Conservation (phyloP, 1,284 basidiomycete species). For the Lentinus polychrous region DNA sequence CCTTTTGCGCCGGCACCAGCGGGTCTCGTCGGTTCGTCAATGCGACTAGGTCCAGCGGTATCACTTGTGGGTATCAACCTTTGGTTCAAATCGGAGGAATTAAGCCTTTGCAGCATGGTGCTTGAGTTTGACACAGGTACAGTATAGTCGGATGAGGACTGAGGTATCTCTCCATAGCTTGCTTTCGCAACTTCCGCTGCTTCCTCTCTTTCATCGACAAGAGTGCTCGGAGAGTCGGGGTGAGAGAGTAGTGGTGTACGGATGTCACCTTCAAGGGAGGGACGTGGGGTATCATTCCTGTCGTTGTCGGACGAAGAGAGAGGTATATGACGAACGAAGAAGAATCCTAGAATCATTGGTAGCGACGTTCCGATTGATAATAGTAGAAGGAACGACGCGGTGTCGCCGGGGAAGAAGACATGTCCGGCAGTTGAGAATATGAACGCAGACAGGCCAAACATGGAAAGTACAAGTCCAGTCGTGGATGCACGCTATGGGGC, state of each 20-base stretch:
- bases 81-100: slow-evolving; percentile 11
- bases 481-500: slow-evolving; percentile 53
- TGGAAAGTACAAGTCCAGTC: slow-evolving; percentile 70
- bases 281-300: slow-evolving; percentile 14
- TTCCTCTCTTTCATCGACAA: slow-evolving; percentile 15
- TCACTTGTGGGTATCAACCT: slow-evolving; percentile 16
- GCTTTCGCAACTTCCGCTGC: not conserved
- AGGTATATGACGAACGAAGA: slow-evolving; percentile 57
- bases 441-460: slow-evolving; percentile 82
- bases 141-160: too few species aligned
- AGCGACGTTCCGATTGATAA: slow-evolving; percentile 65
- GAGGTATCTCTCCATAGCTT: not conserved
- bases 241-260: slow-evolving; percentile 21
- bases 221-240: slow-evolving; percentile 11
- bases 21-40: slow-evolving; percentile 6
- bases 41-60: slow-evolving; percentile 11
- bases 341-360: slow-evolving; percentile 62
- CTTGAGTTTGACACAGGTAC: too few species aligned
- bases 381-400: slow-evolving; percentile 59
- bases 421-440: slow-evolving; percentile 71
- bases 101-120: not conserved
- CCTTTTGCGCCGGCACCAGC: slow-evolving; percentile 13
- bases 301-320: slow-evolving; percentile 26
- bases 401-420: slow-evolving; percentile 61
- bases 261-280: slow-evolving; percentile 15